Evolutionary conservation across 352 stramenopile species (phyloP).

Genomic region (Pythium coloratum): DNA sequence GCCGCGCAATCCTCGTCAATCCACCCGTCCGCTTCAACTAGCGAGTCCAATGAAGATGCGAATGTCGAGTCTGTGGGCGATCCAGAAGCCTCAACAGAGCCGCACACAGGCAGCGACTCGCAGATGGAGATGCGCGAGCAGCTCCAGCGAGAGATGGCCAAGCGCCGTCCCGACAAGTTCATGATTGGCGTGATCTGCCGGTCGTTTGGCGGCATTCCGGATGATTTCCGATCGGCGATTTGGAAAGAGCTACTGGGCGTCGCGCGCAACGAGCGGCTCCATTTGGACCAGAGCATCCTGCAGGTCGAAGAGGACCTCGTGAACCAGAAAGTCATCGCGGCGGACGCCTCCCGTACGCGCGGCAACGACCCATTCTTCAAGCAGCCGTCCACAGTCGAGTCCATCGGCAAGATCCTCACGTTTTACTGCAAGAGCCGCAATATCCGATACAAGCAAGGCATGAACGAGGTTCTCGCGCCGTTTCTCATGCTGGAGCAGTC

Average conservation of each 20-base stretch:
- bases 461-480: constrained; percentile 93
- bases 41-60: neutral
- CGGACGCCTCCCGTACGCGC: constrained; percentile 84
- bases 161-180: constrained; percentile 71
- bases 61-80: neutral
- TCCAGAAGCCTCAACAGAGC: neutral
- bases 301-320: constrained; percentile 80
- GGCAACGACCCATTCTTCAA: constrained; percentile 79
- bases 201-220: constrained; percentile 62
- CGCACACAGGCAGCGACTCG: neutral
- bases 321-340: constrained; percentile 91
- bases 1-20: constrained; percentile 17
- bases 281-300: constrained; percentile 71
- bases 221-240: constrained; percentile 50
- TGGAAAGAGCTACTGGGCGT: constrained; percentile 84
- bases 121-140: constrained; percentile 31
- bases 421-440: constrained; percentile 92
- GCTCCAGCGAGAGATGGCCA: constrained; percentile 64
- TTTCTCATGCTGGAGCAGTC: constrained; percentile 81
- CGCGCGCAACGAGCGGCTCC: constrained; percentile 54
- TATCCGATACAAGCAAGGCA: constrained; percentile 92
- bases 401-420: constrained; percentile 85
- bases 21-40: neutral
- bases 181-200: constrained; percentile 71
- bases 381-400: constrained; percentile 66